Conservation (phyloP, 805 yeast genomes). For the Tetrapisispora namnaoensis region DNA sequence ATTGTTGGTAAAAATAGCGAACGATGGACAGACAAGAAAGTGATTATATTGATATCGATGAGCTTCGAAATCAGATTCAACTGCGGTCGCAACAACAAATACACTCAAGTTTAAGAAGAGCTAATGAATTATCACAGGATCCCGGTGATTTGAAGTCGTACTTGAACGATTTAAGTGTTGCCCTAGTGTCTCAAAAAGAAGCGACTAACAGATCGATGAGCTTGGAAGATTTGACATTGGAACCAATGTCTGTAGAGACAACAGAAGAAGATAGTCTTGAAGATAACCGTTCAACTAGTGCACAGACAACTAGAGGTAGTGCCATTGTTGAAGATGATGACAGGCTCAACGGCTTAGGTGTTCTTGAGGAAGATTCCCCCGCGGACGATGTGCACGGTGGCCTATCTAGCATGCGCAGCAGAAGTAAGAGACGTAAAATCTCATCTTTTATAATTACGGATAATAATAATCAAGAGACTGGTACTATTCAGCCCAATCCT, state of each 20-base stretch:
- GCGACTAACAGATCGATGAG: background rate
- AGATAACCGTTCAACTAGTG: background rate
- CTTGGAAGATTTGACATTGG: background rate
- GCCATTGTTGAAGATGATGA: background rate
- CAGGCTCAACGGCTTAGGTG: background rate
- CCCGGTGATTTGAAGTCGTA: slow-evolving; percentile 13
- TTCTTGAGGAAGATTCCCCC: background rate
- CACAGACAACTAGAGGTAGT: background rate
- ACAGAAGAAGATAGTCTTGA: background rate
- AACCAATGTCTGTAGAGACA: slow-evolving; percentile 2
- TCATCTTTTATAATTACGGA: slow-evolving; percentile 5
- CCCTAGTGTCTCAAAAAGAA: slow-evolving; percentile 13
- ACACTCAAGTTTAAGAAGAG: background rate
- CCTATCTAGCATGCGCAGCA: background rate
- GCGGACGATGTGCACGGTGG: background rate
- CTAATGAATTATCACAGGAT: slow-evolving; percentile 4
- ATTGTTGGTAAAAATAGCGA: background rate
- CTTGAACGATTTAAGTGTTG: slow-evolving; percentile 18
- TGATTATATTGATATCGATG: background rate
- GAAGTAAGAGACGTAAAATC: slow-evolving; percentile 4
- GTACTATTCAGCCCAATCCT: too few species aligned
- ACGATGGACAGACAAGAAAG: background rate
- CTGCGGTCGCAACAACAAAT: background rate
- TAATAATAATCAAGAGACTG: background rate
- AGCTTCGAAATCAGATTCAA: background rate